Conservation (phyloP, 2,329 filamentous ascomycete species). For the Aspergillus brunneoviolaceus region DNA sequence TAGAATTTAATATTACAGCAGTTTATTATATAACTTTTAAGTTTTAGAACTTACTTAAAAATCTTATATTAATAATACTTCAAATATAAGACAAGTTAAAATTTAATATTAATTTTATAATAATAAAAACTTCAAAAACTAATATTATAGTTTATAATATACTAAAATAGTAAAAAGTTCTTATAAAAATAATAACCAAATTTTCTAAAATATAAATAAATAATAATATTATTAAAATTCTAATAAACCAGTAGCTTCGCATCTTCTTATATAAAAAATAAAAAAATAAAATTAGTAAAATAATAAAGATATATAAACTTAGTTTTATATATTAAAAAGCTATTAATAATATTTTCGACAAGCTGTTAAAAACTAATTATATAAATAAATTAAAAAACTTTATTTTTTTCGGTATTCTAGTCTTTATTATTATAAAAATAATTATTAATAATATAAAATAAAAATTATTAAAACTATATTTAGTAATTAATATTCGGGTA, state of each 20-base stretch:
- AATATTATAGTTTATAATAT: not conserved
- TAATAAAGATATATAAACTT: not conserved
- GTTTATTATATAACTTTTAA: not conserved
- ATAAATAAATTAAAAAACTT: not conserved
- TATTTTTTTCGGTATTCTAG: not conserved
- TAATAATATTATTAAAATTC: too few species aligned
- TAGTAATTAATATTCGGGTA: not conserved
- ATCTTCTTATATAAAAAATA: too few species aligned
- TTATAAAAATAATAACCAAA: not conserved
- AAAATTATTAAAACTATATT: not conserved
- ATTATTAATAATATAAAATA: not conserved
- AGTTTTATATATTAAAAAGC: not conserved
- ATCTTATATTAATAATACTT: not conserved
- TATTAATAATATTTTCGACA: not conserved
- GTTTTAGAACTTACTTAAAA: not conserved
- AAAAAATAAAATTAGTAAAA: not conserved
- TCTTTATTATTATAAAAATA: not conserved
- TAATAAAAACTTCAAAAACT: too few species aligned
- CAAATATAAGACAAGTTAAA: not conserved
- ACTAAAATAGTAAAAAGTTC: not conserved
- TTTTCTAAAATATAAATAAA: too few species aligned
- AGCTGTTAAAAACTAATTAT: not conserved
- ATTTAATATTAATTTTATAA: not conserved
- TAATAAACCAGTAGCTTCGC: accelerated
- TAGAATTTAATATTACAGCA: not conserved